Conservation (phyloP, 2,329 filamentous ascomycete species). For the Colletotrichum musae region DNA sequence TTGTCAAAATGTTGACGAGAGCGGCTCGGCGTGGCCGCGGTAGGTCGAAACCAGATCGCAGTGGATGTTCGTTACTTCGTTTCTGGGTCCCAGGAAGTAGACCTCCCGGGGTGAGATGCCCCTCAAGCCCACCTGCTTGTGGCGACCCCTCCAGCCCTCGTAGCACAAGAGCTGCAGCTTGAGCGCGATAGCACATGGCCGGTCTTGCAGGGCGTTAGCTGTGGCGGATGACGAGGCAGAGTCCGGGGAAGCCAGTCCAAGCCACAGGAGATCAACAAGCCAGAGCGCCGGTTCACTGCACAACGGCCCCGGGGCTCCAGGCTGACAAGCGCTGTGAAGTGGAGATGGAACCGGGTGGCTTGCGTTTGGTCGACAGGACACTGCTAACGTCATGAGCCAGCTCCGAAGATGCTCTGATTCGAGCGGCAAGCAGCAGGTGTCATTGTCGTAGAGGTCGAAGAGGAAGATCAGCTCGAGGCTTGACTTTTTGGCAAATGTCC, state of each 20-base stretch:
- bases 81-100: constrained; percentile 3
- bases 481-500: background rate
- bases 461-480: background rate
- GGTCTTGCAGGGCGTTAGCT: background rate
- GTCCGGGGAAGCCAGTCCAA: constrained; percentile 12
- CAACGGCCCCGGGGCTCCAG: background rate
- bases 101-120: background rate
- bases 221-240: constrained; percentile 17
- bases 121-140: background rate
- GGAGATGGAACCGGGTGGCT: constrained; percentile 19
- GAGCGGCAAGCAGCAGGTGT: constrained; percentile 33
- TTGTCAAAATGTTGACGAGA: background rate
- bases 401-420: constrained; percentile 29
- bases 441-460: constrained; percentile 10
- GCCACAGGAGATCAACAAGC: background rate
- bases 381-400: constrained; percentile 25
- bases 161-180: constrained; percentile 1
- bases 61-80: background rate
- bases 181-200: constrained; percentile 1
- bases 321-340: constrained; percentile 8
- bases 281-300: background rate
- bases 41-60: background rate
- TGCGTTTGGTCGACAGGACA: constrained; percentile 14
- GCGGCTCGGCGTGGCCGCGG: constrained; percentile 4
- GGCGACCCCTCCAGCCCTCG: background rate